Base-by-base conservation (phyloP, 257 asterid genomes). In the Vinca minor region DNA sequence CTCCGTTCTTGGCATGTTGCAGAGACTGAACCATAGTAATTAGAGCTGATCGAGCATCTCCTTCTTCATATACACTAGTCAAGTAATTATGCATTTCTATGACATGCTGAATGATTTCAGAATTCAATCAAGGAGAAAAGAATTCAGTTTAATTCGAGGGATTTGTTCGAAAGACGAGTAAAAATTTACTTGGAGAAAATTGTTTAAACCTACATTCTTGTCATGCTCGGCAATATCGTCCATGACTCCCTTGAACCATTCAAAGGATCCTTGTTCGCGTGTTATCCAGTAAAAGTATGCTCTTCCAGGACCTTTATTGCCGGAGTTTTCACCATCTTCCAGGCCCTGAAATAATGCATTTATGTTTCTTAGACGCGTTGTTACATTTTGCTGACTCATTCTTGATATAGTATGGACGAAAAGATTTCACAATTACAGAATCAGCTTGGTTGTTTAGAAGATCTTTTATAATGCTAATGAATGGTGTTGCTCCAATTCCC, bases 221-320 rank as follows among this genome's bases (percentile, higher is more conserved):
- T 91, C 98, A 49, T 80, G 78, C 53, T 88, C 95, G 64, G 98
- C 94, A 49, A 88, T 82, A 75, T 91, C 98, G 62, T 91, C 93
- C 98, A 91, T 86, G 14, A 88, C 98, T 10, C 95, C 95, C 74
- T 88, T 91, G 71, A 92, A 92, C 98, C 98, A 92, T 29, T 92
- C 96, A 31, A 92, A 92, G 7, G 95, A 92, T 28, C 89, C 96
- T 85, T 92, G 98, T 76, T 92, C 98, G 29, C 95, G 69, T 4
- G 98, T 88, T 65, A 92, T 91, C 98, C 98, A 92, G 47, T 88
- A 87, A 66, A 92, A 92, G 69, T 88, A 92, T 14, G 95, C 98
- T 79, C 95, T 78, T 11, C 77, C 74, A 0, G 91, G 96, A 23
- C 85, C 81, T 57, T 39, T 81, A 52, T 58, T 80, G 2, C 59